Conservation (phyloP, 805 yeast species). For the Kazachstania martiniae region DNA sequence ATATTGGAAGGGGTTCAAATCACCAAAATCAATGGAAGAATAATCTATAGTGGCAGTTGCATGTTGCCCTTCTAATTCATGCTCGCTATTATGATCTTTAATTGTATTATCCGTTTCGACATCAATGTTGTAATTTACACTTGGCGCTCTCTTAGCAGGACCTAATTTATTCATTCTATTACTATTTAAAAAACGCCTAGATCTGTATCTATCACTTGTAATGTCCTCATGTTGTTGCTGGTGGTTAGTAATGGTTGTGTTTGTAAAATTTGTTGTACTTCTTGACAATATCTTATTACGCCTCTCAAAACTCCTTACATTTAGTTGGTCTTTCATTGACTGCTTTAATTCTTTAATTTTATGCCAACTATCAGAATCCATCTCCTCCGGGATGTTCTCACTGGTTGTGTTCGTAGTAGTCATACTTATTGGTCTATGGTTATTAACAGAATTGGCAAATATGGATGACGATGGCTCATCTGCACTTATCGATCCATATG, state of each 20-base stretch:
- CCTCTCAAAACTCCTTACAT: no score
- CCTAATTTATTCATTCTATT: conserved; percentile 19
- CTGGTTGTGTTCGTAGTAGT: conserved; percentile 11
- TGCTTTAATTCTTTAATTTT: conserved; percentile 1
- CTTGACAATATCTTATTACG: no score
- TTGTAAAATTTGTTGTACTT: conserved; percentile 2
- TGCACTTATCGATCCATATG: not conserved
- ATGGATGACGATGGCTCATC: conserved; percentile 14
- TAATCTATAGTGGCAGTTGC: conserved; percentile 5
- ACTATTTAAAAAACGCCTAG: conserved; percentile 19
- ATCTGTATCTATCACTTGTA: conserved; percentile 17
- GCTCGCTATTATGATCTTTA: not conserved
- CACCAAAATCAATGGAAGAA: conserved; percentile 26
- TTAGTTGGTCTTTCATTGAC: conserved; percentile 1
- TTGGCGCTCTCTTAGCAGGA: conserved; percentile 24
- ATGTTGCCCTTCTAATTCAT: not conserved
- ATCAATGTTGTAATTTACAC: not conserved
- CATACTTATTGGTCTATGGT: conserved; percentile 16
- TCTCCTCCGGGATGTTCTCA: not conserved
- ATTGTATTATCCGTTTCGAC: not conserved
- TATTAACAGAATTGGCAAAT: conserved; percentile 10
- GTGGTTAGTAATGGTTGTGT: conserved; percentile 11
- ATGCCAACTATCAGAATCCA: conserved; percentile 1
- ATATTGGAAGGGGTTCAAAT: conserved; percentile 33
- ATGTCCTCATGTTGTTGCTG: conserved; percentile 22